Evolutionary conservation across 345 rosid species (phyloP).

Genomic region (Eucalyptus sp.): DNA sequence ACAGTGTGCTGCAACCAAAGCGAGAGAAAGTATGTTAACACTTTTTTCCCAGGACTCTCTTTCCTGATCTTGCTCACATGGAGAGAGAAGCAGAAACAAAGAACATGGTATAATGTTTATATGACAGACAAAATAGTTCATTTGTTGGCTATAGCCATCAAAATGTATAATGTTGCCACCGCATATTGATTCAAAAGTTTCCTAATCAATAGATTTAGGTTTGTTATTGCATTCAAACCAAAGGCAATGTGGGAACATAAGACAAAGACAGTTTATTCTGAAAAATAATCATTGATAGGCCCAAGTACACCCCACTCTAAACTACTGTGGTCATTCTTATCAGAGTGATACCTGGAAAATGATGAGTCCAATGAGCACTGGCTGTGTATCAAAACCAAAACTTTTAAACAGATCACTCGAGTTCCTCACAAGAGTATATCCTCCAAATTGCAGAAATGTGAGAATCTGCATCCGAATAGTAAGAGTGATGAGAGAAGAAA

Average conservation of each 20-base stretch:
- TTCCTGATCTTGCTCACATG: neutral
- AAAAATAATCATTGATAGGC: neutral
- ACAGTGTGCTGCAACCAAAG: constrained; percentile 68
- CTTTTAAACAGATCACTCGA: constrained; percentile 87
- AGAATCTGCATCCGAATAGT: constrained; percentile 43
- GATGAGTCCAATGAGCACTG: constrained; percentile 88
- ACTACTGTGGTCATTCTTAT: neutral
- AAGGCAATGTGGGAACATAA: neutral
- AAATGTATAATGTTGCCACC: neutral
- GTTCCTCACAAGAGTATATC: constrained; percentile 96
- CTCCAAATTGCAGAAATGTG: constrained; percentile 87
- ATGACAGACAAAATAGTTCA: neutral
- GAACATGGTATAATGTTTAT: neutral
- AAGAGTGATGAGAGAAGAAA: neutral
- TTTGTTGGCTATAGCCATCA: neutral
- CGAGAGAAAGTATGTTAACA: neutral
- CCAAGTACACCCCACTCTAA: neutral
- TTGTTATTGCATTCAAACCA: neutral
- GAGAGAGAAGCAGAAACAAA: neutral
- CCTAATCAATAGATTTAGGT: neutral
- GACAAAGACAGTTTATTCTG: neutral
- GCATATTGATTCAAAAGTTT: neutral
- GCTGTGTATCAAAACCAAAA: constrained; percentile 94
- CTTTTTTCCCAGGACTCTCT: neutral
- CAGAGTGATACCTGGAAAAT: constrained; percentile 70